A percentile compares a stretch with the other conserved stretches of the same genome.
These are phyloP conservation scores for Chlorella sp. DNA, from an alignment of 139 green algal species.

Conservation along the genomic window DNA sequence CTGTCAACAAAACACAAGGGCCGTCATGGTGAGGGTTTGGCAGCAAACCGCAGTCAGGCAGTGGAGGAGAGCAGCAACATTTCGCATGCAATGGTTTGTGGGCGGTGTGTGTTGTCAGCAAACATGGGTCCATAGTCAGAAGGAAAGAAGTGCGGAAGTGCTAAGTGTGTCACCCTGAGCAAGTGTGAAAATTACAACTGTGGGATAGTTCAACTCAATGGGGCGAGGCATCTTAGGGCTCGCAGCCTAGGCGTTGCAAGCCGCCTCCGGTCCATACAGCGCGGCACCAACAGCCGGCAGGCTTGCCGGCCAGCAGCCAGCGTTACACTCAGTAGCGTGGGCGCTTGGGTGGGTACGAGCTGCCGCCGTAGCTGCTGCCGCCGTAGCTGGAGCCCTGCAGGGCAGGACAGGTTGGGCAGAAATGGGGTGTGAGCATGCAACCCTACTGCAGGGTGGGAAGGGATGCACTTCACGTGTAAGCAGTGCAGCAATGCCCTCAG, in stretches of 20 bases:
- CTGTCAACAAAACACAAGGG: neutral
- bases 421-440: neutral
- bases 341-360: slow-evolving; percentile 26
- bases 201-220: neutral
- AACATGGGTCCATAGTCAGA: too few species aligned
- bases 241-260: too few species aligned
- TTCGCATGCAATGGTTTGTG: too few species aligned
- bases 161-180: too few species aligned
- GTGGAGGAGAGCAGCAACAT: too few species aligned
- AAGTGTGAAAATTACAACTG: neutral
- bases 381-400: neutral
- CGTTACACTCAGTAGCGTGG: slow-evolving; percentile 7
- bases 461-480: too few species aligned
- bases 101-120: too few species aligned
- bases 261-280: too few species aligned
- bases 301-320: neutral
- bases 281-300: too few species aligned
- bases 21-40: neutral
- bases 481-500: neutral
- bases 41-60: neutral
- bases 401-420: neutral
- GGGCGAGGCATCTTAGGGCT: neutral
- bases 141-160: too few species aligned
- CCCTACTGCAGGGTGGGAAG: neutral
- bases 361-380: neutral